These are phyloP conservation scores for Ciborinia camelliae DNA, from an alignment of 2,329 filamentous ascomycete species.

Conservation along the genomic window DNA sequence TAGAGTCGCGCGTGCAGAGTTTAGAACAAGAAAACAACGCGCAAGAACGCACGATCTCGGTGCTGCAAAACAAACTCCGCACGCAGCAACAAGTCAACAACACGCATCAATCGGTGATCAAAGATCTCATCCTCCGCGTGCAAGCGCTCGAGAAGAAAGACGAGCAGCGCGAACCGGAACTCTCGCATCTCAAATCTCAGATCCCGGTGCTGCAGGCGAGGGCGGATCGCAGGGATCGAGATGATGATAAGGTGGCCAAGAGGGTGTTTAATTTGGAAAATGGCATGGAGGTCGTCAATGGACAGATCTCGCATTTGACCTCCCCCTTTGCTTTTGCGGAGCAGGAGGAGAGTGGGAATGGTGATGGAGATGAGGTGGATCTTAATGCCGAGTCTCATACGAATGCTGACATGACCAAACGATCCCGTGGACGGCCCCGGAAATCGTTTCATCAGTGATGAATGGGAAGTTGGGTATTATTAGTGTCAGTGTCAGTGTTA, in stretches of 20 bases:
- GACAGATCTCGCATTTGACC: neutral
- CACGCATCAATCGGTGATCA: constrained; percentile 11
- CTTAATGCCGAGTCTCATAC: neutral
- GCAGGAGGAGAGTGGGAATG: too few species aligned
- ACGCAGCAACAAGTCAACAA: constrained; percentile 15
- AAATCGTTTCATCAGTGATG: neutral
- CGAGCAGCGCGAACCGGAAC: neutral
- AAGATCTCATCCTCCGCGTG: constrained; percentile 9
- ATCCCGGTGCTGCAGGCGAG: neutral
- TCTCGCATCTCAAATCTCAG: neutral
- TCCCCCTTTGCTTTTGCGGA: neutral
- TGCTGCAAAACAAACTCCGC: constrained; percentile 2
- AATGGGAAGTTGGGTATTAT: neutral
- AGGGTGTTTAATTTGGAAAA: neutral
- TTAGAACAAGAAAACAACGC: constrained; percentile 8
- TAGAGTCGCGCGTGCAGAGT: neutral
- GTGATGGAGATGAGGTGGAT: neutral
- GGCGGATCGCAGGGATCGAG: neutral
- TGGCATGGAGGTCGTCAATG: neutral
- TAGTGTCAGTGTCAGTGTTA: too few species aligned
- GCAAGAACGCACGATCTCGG: constrained; percentile 7
- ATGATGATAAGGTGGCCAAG: too few species aligned
- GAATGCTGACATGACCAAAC: neutral
- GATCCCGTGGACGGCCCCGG: neutral
- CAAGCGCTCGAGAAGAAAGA: constrained; percentile 9